Base-by-base conservation (phyloP, 1,284 basidiomycete species). In the Moesziomyces sp. region DNA sequence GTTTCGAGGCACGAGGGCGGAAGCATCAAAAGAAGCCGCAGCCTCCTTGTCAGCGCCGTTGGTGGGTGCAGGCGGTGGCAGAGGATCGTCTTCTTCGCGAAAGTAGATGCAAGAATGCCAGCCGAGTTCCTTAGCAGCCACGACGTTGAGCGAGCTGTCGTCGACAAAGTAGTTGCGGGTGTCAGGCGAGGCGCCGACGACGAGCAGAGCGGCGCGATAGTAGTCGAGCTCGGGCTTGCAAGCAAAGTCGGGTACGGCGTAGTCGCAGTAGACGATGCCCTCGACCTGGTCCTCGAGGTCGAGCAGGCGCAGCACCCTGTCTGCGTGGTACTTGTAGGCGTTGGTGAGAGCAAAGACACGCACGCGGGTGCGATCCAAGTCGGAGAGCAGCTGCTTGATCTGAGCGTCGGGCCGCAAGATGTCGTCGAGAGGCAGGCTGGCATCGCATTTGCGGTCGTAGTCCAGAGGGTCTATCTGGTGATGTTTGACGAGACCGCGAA, bases 401-500 rank as follows among this genome's bases (percentile, higher is more conserved):
- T 81, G 80, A 9, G 89, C 88, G 78, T 91, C 87, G 14, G 90
- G 92, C 30, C 87, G 86, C 68, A 95, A 89, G 85, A 92, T 90
- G 1, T 91, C 87, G 78, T 95, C 93, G 11, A 95, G 86, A 4
- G 93, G 93, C 16, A 95, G 86, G 16, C 91, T 89, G 5, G 90
- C 91, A 76, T 95, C 93, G 83, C 92, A 94, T 84, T 91, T 90
- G 58, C 85, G 86, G 85, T 95, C 92, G 82, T 94, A 95, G 81
- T 94, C 93, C 58, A 94, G 84, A 9, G 92, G 91, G 84, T 95
- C 93, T 80, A 94, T 89, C 64, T 89, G 85, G 78, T 94, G 91
- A 84, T 95, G 91, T 53, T 88, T 88, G 34, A 90, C 89, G 35
- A 95, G 87, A 14, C 93, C 93, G 30, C 93, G 89, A 30, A 95